Evolutionary conservation across 768 basidiomycete genomes (phyloP).

Genomic region (Strobilomyces dryophilus): DNA sequence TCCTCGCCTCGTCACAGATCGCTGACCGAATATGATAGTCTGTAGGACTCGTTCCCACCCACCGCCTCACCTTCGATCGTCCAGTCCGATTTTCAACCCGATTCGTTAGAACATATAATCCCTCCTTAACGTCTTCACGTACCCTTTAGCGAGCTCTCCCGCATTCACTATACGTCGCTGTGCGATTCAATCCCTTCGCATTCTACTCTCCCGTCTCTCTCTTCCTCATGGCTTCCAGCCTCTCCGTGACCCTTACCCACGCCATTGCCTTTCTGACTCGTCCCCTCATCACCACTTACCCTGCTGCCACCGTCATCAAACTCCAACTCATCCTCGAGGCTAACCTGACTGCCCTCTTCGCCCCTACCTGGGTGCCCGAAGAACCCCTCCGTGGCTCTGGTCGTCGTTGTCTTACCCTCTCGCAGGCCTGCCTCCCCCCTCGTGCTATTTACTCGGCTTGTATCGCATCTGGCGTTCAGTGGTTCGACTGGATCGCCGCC

Average conservation of each 20-base stretch:
- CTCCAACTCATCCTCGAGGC: constrained; percentile 70
- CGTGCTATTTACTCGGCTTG: constrained; percentile 70
- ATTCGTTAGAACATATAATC: constrained; percentile 9
- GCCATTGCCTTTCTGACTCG: constrained; percentile 71
- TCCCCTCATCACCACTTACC: constrained; percentile 53
- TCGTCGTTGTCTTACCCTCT: constrained; percentile 70
- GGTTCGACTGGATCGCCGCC: constrained; percentile 75
- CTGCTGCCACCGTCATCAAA: constrained; percentile 60
- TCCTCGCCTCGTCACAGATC: not conserved
- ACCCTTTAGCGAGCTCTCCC: constrained; percentile 23
- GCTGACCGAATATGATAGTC: constrained; percentile 20
- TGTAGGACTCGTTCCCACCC: constrained; percentile 21
- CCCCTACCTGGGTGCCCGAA: constrained; percentile 58
- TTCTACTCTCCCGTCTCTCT: constrained; percentile 13
- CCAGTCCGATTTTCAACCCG: constrained; percentile 26
- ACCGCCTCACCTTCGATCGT: constrained; percentile 16
- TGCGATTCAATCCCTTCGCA: constrained; percentile 26
- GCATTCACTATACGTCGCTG: constrained; percentile 28
- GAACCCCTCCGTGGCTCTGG: constrained; percentile 68
- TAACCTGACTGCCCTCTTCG: constrained; percentile 67
- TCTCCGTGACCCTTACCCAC: constrained; percentile 68
- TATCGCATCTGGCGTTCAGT: constrained; percentile 63
- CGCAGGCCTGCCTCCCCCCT: constrained; percentile 65
- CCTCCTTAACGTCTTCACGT: constrained; percentile 25
- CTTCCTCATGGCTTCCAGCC: constrained; percentile 32